phyloP scores from a whole-genome alignment of 2,329 filamentous ascomycete genomes.

The Penicillium polonicum region DNA sequence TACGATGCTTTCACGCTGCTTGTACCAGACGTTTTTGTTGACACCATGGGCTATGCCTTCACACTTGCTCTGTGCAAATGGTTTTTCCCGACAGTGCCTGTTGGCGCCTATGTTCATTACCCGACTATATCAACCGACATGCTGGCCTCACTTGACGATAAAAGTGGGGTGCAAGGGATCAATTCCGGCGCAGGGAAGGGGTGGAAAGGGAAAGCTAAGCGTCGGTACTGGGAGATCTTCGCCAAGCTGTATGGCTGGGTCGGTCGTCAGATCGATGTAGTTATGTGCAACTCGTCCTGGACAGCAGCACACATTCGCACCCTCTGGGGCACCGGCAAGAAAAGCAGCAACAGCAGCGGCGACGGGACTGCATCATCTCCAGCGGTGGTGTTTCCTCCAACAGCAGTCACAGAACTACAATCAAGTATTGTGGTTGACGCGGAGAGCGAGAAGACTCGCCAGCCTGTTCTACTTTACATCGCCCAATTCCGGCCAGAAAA shows the following conservation, averaged over 20 bases:
- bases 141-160: slow-evolving; percentile 75
- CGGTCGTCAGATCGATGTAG: slow-evolving; percentile 80
- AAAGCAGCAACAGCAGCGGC: slow-evolving; percentile 44
- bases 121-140: slow-evolving; percentile 98
- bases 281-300: slow-evolving; percentile 98
- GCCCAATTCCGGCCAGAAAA: slow-evolving; percentile 98
- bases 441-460: slow-evolving; percentile 66
- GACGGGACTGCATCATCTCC: slow-evolving; percentile 24
- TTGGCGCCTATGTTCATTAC: slow-evolving; percentile 94
- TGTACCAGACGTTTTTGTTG: slow-evolving; percentile 89
- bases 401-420: slow-evolving; percentile 82
- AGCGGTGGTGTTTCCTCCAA: slow-evolving; percentile 84
- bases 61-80: slow-evolving; percentile 77
- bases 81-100: slow-evolving; percentile 77
- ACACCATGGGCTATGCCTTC: slow-evolving; percentile 98
- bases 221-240: slow-evolving; percentile 82
- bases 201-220: slow-evolving; percentile 68
- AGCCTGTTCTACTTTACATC: slow-evolving; percentile 81
- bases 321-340: slow-evolving; percentile 66
- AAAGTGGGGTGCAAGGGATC: slow-evolving; percentile 65
- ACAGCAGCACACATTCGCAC: slow-evolving; percentile 78
- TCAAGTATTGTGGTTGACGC: slow-evolving; percentile 68
- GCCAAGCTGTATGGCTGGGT: slow-evolving; percentile 78
- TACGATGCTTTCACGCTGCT: slow-evolving; percentile 92
- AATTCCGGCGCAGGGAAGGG: slow-evolving; percentile 82